These are phyloP conservation scores for Pelargonium fulgidum DNA, from an alignment of 441 rosid species.

Conservation along the genomic window DNA sequence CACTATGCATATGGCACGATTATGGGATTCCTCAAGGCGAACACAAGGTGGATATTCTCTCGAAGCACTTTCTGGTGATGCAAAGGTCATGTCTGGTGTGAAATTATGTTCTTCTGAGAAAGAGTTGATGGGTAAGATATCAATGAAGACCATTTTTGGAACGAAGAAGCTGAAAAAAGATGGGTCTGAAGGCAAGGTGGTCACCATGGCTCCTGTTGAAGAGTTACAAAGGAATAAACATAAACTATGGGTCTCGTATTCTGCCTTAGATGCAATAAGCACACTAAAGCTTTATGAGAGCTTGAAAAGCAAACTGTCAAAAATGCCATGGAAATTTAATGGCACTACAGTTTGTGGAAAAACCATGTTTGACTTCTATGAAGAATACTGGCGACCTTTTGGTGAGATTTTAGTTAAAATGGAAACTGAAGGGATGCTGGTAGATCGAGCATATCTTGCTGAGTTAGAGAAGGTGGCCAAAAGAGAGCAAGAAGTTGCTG, in stretches of 20 bases:
- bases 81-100: conserved; percentile 45
- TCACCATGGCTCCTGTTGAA: conserved; percentile 67
- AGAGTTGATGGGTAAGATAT: conserved; percentile 66
- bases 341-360: conserved; percentile 37
- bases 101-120: conserved; percentile 32
- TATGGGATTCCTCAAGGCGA: conserved; percentile 87
- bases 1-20: conserved; percentile 97
- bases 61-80: conserved; percentile 83
- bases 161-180: conserved; percentile 78
- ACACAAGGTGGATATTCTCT: conserved; percentile 82
- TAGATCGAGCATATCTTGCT: conserved; percentile 75
- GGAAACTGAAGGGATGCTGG: conserved; percentile 91
- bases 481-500: conserved; percentile 72
- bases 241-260: conserved; percentile 77
- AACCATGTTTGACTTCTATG: conserved; percentile 71
- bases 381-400: conserved; percentile 75
- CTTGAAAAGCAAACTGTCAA: conserved; percentile 46
- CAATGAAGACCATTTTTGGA: conserved; percentile 86
- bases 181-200: conserved; percentile 80
- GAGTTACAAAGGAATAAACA: conserved; percentile 74
- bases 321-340: conserved; percentile 54
- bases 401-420: conserved; percentile 79
- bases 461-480: conserved; percentile 80
- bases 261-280: conserved; percentile 87
- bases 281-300: conserved; percentile 80